These are phyloP conservation scores for Carex pumila DNA, from an alignment of 176 grass and related monocot species.

Conservation along the genomic window DNA sequence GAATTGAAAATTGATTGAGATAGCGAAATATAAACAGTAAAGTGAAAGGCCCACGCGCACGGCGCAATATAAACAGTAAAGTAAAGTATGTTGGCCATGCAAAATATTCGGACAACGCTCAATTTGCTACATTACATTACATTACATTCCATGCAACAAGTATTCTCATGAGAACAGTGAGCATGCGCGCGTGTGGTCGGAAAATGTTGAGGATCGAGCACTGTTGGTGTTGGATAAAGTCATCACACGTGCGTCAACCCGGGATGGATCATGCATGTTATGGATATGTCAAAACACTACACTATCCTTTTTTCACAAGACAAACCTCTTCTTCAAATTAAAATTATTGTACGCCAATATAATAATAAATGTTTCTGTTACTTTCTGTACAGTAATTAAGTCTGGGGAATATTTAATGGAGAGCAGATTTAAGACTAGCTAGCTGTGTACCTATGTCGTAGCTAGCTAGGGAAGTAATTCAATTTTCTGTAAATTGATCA, in stretches of 20 bases:
- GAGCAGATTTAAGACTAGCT: not conserved
- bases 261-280: too few relatives aligned
- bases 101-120: not conserved
- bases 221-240: too few relatives aligned
- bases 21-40: not conserved
- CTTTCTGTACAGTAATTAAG: not conserved
- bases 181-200: conserved; percentile 6
- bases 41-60: conserved; percentile 12
- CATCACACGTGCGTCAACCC: too few relatives aligned
- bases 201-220: not conserved
- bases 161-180: not conserved
- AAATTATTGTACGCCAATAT: not conserved
- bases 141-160: conserved; percentile 8
- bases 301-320: too few relatives aligned
- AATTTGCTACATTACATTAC: conserved; percentile 4
- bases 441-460: not conserved
- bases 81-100: not conserved
- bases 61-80: not conserved
- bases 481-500: not conserved
- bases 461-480: not conserved
- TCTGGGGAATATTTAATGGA: not conserved
- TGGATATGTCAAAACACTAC: too few relatives aligned
- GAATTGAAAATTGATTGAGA: too few relatives aligned
- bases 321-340: too few relatives aligned
- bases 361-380: not conserved